Base-by-base conservation (phyloP, 108 stramenopile genomes). In the Pseudonitzschia multiseries region DNA sequence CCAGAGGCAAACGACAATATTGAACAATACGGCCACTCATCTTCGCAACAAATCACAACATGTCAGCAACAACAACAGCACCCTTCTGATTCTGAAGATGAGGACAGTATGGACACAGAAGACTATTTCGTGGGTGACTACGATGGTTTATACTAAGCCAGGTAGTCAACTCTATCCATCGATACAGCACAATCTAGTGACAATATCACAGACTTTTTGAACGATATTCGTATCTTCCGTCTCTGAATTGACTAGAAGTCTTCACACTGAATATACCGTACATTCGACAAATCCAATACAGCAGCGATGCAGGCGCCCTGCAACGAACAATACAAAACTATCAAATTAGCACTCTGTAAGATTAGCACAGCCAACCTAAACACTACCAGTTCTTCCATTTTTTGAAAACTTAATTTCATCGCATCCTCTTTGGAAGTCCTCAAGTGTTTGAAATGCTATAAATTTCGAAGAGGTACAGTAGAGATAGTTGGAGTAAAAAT, bases 1-100 rank as follows among this genome's bases (percentile, higher is more conserved):
- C 65, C 64, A 29, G 67, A 69, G 28, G 18, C 69, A 18, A 33
- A 70, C 48, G 43, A 67, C 4, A 48, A 28, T 21, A 48, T 41
- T 43, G 15, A 29, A 10, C 14, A 67, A n/a, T 18, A n/a, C 40
- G 36, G 64, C 43, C 20, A 65, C 18, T 59, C 57, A 15, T 31
- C 27, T 59, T 59, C 57, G 0, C 27, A 28, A 10, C 27, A 28
- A 27, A 59, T 3, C 27, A 31, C 29, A 59, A 31, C 29, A 59
- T 62, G 36, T n/a, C 61, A 62, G 18, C 61, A 62, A 17, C 61
- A 62, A 42, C 61, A 62, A n/a, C 66, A 50, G 42, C 62, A 63
- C 4, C n/a, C 5, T 1, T 24, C 8, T 32, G 59, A 26, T 17
- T 65, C 40, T 40, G 15, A 33, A 31, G 42, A 21, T 67, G 46